Conservation (phyloP, 2,329 filamentous ascomycete species). For the Scedosporium dehoogii region DNA sequence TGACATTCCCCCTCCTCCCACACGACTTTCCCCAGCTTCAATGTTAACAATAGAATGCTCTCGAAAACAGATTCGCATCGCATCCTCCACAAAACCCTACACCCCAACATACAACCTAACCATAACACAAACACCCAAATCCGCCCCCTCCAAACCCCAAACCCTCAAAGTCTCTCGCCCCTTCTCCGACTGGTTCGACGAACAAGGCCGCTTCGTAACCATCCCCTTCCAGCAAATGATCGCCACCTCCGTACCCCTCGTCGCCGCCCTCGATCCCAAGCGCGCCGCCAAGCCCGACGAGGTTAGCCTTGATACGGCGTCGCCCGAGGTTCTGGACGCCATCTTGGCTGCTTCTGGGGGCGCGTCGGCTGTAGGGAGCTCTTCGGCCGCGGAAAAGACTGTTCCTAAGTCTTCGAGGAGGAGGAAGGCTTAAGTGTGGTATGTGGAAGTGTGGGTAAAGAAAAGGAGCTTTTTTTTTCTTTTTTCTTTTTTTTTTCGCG, state of each 20-base stretch:
- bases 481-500: not conserved
- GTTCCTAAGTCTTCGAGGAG: slow-evolving; percentile 1
- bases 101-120: slow-evolving; percentile 70
- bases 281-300: slow-evolving; percentile 25
- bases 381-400: not conserved
- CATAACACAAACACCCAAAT: slow-evolving; percentile 42
- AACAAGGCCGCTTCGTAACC: slow-evolving; percentile 59
- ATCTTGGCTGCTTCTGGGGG: slow-evolving; percentile 27
- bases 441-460: not conserved
- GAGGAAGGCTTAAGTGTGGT: slow-evolving; percentile 4
- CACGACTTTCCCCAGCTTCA: not conserved
- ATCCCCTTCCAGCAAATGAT: slow-evolving; percentile 72
- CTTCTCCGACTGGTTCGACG: slow-evolving; percentile 71
- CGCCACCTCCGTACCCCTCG: slow-evolving; percentile 53
- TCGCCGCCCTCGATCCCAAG: slow-evolving; percentile 58
- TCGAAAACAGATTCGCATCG: slow-evolving; percentile 55
- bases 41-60: slow-evolving; percentile 9
- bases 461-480: not conserved
- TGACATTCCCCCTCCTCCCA: not conserved
- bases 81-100: slow-evolving; percentile 66
- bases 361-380: slow-evolving; percentile 10
- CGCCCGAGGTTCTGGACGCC: slow-evolving; percentile 39
- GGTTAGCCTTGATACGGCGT: slow-evolving; percentile 26
- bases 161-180: slow-evolving; percentile 48
- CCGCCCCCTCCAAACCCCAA: slow-evolving; percentile 21